Conservation (phyloP, 345 rosid genomes). For the Acer negundo region DNA sequence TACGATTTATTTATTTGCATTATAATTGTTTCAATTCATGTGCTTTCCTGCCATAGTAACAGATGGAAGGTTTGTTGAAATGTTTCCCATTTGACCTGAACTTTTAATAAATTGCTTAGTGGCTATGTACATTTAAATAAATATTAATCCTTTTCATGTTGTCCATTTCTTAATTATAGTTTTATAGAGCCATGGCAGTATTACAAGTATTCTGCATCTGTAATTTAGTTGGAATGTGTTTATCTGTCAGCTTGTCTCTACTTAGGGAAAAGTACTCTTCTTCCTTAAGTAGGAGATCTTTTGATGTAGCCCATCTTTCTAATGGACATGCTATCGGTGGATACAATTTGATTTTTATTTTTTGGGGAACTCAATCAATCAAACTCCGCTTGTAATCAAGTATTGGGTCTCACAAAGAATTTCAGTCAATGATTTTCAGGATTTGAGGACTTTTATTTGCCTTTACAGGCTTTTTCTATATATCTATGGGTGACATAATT, state of each 20-base stretch:
- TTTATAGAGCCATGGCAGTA: background rate
- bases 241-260: background rate
- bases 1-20: background rate
- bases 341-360: background rate
- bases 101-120: background rate
- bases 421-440: background rate
- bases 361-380: background rate
- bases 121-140: background rate
- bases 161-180: background rate
- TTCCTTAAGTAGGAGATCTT: background rate
- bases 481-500: background rate
- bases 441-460: background rate
- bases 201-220: background rate
- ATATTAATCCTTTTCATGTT: background rate
- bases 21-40: background rate
- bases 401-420: background rate
- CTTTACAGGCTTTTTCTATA: background rate
- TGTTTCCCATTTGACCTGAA: background rate
- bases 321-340: background rate
- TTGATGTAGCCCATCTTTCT: background rate
- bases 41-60: background rate
- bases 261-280: background rate
- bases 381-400: background rate
- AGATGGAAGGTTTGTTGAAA: background rate
- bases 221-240: background rate